A percentile compares a stretch with the other conserved stretches of the same genome.
These are phyloP conservation scores for Pyrenochaeta sp. DNA, from an alignment of 2,329 filamentous ascomycete species.

Conservation along the genomic window DNA sequence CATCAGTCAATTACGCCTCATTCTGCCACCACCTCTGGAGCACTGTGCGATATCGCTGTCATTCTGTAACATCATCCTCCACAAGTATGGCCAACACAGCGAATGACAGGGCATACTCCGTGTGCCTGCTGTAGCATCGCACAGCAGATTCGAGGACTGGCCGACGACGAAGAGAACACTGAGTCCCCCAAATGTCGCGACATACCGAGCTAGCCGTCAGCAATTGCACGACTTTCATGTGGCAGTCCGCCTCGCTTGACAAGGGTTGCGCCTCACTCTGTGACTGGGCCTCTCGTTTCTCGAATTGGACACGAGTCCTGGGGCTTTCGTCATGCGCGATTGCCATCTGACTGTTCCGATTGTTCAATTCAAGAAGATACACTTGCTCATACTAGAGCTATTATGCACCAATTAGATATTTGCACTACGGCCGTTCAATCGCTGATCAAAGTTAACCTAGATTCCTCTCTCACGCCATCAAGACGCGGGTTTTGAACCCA, in stretches of 20 bases:
- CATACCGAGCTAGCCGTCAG: constrained; percentile 5
- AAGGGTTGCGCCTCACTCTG: constrained; percentile 29
- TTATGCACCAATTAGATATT: constrained; percentile 32
- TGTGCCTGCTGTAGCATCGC: background rate
- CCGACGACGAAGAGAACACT: background rate
- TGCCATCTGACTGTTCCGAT: constrained; percentile 36
- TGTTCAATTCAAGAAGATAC: constrained; percentile 11
- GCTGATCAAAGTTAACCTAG: constrained; percentile 46
- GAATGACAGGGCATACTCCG: background rate
- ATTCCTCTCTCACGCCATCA: constrained; percentile 55
- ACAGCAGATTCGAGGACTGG: background rate
- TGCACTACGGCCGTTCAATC: constrained; percentile 24
- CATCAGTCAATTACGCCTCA: constrained; percentile 34
- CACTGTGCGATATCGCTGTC: constrained; percentile 34
- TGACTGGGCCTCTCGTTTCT: constrained; percentile 7
- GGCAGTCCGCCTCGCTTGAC: constrained; percentile 16
- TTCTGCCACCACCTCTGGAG: constrained; percentile 24
- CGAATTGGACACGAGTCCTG: constrained; percentile 4
- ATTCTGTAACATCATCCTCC: constrained; percentile 5
- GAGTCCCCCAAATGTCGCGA: constrained; percentile 3
- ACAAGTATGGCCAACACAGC: background rate
- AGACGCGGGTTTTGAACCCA: constrained; percentile 52
- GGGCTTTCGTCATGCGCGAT: constrained; percentile 10
- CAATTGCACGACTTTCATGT: constrained; percentile 5
- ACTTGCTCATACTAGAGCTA: constrained; percentile 26